Evolutionary conservation across 2,329 filamentous ascomycete genomes (phyloP).

Genomic region (Cladosporium austrohemisphaericum): DNA sequence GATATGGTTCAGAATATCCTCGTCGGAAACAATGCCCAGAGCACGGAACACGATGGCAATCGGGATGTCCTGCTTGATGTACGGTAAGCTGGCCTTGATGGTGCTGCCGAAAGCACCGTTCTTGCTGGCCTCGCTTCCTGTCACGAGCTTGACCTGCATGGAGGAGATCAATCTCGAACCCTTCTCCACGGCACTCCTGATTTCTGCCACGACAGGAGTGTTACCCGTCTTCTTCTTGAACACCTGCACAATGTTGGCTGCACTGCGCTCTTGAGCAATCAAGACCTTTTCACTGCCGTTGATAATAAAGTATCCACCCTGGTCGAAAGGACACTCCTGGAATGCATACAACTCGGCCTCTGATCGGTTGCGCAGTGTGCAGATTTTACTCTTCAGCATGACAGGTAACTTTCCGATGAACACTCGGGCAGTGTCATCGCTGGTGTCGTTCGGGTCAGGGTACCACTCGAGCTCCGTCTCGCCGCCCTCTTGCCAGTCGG

Average conservation of each 20-base stretch:
- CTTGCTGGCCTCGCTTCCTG: constrained; percentile 17
- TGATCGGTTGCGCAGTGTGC: constrained; percentile 76
- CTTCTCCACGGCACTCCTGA: constrained; percentile 93
- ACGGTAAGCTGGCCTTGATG: constrained; percentile 86
- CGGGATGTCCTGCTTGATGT: constrained; percentile 89
- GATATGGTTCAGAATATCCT: constrained; percentile 97
- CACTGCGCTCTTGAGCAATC: constrained; percentile 95
- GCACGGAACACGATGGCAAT: constrained; percentile 95
- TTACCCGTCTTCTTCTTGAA: constrained; percentile 98
- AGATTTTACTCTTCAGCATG: constrained; percentile 97
- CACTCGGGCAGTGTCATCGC: constrained; percentile 62
- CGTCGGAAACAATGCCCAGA: constrained; percentile 90
- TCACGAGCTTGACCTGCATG: constrained; percentile 80
- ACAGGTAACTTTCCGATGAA: constrained; percentile 95
- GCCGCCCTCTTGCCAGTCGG: constrained; percentile 41
- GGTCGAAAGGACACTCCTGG: constrained; percentile 97
- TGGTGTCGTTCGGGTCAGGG: constrained; percentile 34
- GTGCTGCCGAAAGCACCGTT: constrained; percentile 83
- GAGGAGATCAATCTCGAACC: constrained; percentile 92
- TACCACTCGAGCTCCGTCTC: constrained; percentile 48
- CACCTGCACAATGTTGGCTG: constrained; percentile 97
- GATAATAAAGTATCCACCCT: constrained; percentile 98
- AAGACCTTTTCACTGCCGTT: constrained; percentile 98
- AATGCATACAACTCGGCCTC: constrained; percentile 85
- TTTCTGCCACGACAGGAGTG: constrained; percentile 90